phyloP scores from a whole-genome alignment of 495 filamentous ascomycete species.

The Saxophila tyrrhenica region DNA sequence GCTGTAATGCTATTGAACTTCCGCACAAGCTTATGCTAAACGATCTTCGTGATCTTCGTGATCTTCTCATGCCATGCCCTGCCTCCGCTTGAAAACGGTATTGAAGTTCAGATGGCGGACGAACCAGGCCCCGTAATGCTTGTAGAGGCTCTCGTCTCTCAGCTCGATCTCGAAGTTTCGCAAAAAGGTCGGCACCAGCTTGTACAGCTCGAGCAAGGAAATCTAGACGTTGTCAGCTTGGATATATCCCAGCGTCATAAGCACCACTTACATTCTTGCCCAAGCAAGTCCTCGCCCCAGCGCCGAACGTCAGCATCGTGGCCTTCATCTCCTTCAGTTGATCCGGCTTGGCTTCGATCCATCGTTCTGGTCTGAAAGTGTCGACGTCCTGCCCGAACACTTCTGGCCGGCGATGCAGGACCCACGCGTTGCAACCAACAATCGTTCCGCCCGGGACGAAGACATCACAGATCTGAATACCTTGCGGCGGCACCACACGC shows the following conservation, averaged over 20 bases:
- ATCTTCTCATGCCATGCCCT: too few relatives aligned
- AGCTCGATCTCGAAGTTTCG: slow-evolving; percentile 49
- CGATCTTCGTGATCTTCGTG: too few relatives aligned
- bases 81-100: slow-evolving; percentile 39
- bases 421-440: slow-evolving; percentile 19
- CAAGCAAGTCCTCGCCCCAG: slow-evolving; percentile 55
- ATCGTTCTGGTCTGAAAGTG: slow-evolving; percentile 17
- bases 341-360: slow-evolving; percentile 24
- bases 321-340: slow-evolving; percentile 35
- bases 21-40: too few relatives aligned
- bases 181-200: slow-evolving; percentile 63
- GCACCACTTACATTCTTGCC: slow-evolving; percentile 66
- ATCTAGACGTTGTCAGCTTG: background rate
- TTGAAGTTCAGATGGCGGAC: slow-evolving; percentile 57
- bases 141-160: slow-evolving; percentile 49
- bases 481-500: slow-evolving; percentile 28
- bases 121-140: slow-evolving; percentile 61
- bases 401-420: slow-evolving; percentile 23
- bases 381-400: slow-evolving; percentile 23
- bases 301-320: slow-evolving; percentile 47
- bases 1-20: too few relatives aligned
- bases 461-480: slow-evolving; percentile 17
- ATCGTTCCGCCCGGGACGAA: slow-evolving; percentile 13
- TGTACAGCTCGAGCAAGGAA: slow-evolving; percentile 65
- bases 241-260: background rate